These are phyloP conservation scores for Bondarzewia mesenterica DNA, from an alignment of 1,284 basidiomycete species.

Conservation along the genomic window DNA sequence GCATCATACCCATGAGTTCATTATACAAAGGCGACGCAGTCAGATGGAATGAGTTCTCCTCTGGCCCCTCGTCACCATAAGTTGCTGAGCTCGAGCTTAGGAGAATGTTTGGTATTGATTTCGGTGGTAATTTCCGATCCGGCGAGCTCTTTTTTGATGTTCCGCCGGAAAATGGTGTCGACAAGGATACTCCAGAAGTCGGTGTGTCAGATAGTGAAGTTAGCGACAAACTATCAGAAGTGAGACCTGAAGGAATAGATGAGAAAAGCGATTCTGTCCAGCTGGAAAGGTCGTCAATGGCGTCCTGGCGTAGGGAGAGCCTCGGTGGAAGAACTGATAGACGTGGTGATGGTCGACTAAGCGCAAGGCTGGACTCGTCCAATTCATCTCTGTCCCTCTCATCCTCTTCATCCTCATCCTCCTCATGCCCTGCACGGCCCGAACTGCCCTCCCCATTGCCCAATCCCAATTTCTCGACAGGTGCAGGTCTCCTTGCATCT, in stretches of 20 bases:
- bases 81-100: not conserved
- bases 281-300: conserved; percentile 20
- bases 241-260: conserved; percentile 14
- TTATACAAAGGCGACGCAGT: conserved; percentile 22
- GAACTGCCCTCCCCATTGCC: not conserved
- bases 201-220: not conserved
- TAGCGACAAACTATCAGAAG: not conserved
- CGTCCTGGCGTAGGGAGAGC: conserved; percentile 40
- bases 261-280: conserved; percentile 22
- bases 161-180: not conserved
- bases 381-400: not conserved
- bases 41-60: conserved; percentile 4
- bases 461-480: not conserved
- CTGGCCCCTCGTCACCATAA: conserved; percentile 3
- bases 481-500: not conserved
- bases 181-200: conserved; percentile 1
- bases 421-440: not conserved
- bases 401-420: conserved; percentile 6
- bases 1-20: conserved; percentile 27
- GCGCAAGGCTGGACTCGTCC: conserved; percentile 9
- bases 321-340: conserved; percentile 39
- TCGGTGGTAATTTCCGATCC: not conserved
- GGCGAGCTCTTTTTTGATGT: not conserved
- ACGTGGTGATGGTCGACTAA: conserved; percentile 12
- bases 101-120: conserved; percentile 6